Percentiles rank a stretch among this genome's conserved stretches.
Evolutionary conservation across 768 basidiomycete genomes (phyloP).

Genomic region (Boletus tomentosulus): DNA sequence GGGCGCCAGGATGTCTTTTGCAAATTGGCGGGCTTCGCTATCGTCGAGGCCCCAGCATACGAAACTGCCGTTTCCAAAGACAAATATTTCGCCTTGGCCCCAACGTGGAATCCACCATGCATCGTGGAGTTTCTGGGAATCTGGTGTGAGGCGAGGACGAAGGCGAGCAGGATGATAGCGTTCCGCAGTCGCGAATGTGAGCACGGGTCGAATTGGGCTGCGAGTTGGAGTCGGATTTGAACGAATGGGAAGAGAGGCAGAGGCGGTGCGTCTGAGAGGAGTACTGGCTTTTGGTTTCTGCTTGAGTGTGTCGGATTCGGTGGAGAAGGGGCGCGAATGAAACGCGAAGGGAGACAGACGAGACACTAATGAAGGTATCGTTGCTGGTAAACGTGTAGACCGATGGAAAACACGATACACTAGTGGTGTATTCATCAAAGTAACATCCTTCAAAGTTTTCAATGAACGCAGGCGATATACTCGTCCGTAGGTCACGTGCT

Average conservation of each 20-base stretch:
- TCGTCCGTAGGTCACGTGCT: too few species aligned
- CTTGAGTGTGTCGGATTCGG: constrained; percentile 33
- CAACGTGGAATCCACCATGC: constrained; percentile 78
- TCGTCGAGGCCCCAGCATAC: constrained; percentile 89
- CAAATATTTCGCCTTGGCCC: constrained; percentile 77
- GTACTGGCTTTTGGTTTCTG: constrained; percentile 81
- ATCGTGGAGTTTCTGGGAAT: constrained; percentile 63
- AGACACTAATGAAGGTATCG: neutral
- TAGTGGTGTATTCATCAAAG: constrained; percentile 13
- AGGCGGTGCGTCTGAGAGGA: constrained; percentile 75
- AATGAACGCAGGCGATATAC: too few species aligned
- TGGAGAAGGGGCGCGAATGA: constrained; percentile 13
- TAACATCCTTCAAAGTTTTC: neutral
- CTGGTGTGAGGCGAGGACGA: constrained; percentile 49
- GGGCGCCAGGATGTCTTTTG: constrained; percentile 53
- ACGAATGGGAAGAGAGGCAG: constrained; percentile 82
- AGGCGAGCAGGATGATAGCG: constrained; percentile 69
- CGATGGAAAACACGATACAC: constrained; percentile 9
- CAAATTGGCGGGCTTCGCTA: constrained; percentile 66
- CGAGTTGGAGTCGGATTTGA: constrained; percentile 83
- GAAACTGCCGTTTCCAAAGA: constrained; percentile 84
- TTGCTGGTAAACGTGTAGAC: neutral
- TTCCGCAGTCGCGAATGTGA: constrained; percentile 82
- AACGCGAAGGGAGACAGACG: neutral
- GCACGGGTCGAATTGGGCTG: constrained; percentile 68